phyloP scores from a whole-genome alignment of 352 stramenopile genomes.

The Plasmopara viticola region DNA sequence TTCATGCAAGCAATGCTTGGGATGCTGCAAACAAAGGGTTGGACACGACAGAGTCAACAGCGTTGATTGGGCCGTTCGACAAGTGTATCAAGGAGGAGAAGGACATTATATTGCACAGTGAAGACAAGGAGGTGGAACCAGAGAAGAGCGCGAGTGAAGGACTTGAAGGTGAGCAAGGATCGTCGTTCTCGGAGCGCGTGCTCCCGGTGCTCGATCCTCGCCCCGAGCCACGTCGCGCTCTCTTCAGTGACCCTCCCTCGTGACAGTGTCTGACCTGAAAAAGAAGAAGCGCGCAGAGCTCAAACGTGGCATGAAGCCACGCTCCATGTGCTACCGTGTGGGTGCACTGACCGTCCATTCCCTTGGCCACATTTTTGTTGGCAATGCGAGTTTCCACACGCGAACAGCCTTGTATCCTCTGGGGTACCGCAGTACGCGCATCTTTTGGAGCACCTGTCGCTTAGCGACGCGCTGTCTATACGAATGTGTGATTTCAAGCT shows the following conservation, averaged over 20 bases:
- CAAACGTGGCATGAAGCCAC: constrained; percentile 33
- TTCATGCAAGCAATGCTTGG: neutral
- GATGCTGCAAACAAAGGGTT: constrained; percentile 1
- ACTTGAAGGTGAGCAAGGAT: neutral
- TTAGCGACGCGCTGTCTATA: constrained; percentile 80
- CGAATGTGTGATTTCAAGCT: constrained; percentile 84
- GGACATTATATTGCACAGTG: neutral
- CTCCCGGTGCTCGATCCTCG: constrained; percentile 45
- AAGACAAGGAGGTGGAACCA: constrained; percentile 5
- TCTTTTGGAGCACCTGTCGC: constrained; percentile 86
- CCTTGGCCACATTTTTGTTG: constrained; percentile 71
- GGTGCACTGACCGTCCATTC: constrained; percentile 78
- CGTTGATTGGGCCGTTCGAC: constrained; percentile 1
- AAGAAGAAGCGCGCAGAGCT: constrained; percentile 50
- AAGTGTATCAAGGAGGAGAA: constrained; percentile 4
- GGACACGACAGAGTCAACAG: constrained; percentile 5
- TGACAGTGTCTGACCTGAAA: constrained; percentile 44
- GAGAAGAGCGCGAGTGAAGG: constrained; percentile 1
- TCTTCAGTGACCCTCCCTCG: constrained; percentile 48
- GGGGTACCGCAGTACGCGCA: constrained; percentile 87
- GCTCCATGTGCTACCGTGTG: constrained; percentile 51
- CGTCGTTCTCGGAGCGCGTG: constrained; percentile 13
- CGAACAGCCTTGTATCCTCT: constrained; percentile 83
- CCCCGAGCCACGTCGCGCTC: constrained; percentile 29
- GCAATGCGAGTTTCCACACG: constrained; percentile 81